These are phyloP conservation scores for Fusarium sp. DNA, from an alignment of 2,329 filamentous ascomycete genomes.

Conservation along the genomic window DNA sequence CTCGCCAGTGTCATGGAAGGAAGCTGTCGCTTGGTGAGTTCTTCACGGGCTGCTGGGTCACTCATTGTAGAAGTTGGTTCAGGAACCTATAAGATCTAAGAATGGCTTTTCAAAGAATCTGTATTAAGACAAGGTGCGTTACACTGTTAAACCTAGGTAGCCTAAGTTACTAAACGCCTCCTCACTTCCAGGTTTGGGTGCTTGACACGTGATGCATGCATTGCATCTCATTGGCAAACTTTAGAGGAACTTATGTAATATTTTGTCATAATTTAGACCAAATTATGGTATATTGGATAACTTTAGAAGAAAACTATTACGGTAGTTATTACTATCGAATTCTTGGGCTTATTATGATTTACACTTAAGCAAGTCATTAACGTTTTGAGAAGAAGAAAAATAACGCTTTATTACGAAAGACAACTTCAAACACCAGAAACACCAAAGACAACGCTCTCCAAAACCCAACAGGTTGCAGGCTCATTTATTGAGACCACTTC, in stretches of 20 bases:
- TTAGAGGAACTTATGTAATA: background rate
- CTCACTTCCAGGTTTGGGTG: background rate
- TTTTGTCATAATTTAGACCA: background rate
- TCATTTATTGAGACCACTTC: background rate
- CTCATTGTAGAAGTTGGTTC: background rate
- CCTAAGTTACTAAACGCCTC: background rate
- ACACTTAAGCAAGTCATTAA: background rate
- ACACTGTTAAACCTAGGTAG: background rate
- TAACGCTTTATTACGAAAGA: background rate
- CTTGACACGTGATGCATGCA: background rate
- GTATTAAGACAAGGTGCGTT: background rate
- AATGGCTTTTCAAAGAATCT: background rate
- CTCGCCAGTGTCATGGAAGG: conserved; percentile 13
- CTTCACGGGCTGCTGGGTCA: background rate
- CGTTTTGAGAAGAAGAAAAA: background rate
- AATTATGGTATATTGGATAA: background rate
- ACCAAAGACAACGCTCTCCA: background rate
- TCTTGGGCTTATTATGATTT: background rate
- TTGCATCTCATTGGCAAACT: background rate
- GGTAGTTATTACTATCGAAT: background rate
- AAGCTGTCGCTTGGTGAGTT: conserved; percentile 18
- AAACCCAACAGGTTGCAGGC: background rate
- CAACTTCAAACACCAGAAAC: background rate
- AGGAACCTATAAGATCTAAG: background rate
- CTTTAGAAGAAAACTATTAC: rapidly evolving